phyloP scores from a whole-genome alignment of 2,329 filamentous ascomycete genomes.

The Neospermospora avenae region DNA sequence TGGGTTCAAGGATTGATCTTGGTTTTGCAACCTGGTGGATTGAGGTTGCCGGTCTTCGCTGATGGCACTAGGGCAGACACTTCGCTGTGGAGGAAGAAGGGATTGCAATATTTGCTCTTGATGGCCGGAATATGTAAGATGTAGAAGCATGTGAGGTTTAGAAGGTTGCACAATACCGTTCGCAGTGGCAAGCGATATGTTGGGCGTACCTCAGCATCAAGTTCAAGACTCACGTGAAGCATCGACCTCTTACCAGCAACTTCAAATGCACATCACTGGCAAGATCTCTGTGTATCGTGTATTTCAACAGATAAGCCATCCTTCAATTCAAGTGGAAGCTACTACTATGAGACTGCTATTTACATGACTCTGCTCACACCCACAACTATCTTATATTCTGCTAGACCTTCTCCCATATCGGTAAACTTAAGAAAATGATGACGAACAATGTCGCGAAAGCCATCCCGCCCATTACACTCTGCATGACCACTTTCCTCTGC shows the following conservation, averaged over 20 bases:
- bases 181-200: background rate
- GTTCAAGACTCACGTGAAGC: background rate
- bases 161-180: background rate
- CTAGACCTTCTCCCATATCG: constrained; percentile 40
- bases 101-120: background rate
- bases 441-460: constrained; percentile 69
- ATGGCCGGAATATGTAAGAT: background rate
- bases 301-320: background rate
- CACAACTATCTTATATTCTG: background rate
- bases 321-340: background rate
- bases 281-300: background rate
- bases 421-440: constrained; percentile 53
- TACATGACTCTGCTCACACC: background rate
- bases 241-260: background rate
- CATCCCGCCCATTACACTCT: constrained; percentile 66
- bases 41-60: background rate
- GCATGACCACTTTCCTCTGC: constrained; percentile 43
- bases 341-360: background rate
- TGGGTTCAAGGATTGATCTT: background rate
- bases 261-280: background rate
- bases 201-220: no score
- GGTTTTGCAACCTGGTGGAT: background rate
- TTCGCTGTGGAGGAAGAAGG: background rate
- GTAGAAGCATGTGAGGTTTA: background rate
- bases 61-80: no score